Evolutionary conservation across 768 basidiomycete genomes (phyloP), one percentile per base, ranked within the genome.

Genomic region (Boletus rufocinnamomeus): DNA sequence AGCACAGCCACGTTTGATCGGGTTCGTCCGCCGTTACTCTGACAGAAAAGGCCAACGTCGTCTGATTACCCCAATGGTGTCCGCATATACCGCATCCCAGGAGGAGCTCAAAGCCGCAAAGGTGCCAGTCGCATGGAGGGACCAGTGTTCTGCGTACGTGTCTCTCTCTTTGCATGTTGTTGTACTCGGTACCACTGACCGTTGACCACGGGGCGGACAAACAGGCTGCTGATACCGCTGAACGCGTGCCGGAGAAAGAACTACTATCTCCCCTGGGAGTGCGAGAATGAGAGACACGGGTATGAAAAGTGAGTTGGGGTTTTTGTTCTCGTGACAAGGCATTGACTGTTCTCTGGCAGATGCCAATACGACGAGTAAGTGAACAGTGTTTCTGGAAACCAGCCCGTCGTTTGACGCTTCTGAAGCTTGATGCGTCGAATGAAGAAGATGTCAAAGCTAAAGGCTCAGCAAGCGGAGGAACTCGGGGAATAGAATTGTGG

Each of bases 311-410:
- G 69, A 67, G 86, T 32, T 25, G 14, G 14, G 25, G 25, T 21
- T 34, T 45, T 41, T 44, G 46, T 46, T 25, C 30, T 49, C 27
- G 14, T 50, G 56, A 27, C 28, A 35, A 48, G 54, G 44, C 30
- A 19, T 50, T 68, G 56, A 65, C 54, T 16, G 8, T 41, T 2
- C 54, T 32, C 11, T 11, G 50, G 27, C 50, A 96, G 93, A 76
- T 96, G 94, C 70, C 94, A 97, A 76, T 95, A 94, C 71, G 91
- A 95, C 64, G 94, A 97, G 94, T 95, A 74, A 72, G 89, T 84
- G 54, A 6, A 43, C 47, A 19, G 23, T 50, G 21, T 50, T 37
- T 51, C 50, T 28, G 56, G 54, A 57, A 28, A 25, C 46, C 23
- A 17, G 6, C n/a, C 40, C 37, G 3, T 11, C 25, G 16, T 27